Evolutionary conservation across 2,329 filamentous ascomycete genomes (phyloP).

Genomic region (Didymella exigua): DNA sequence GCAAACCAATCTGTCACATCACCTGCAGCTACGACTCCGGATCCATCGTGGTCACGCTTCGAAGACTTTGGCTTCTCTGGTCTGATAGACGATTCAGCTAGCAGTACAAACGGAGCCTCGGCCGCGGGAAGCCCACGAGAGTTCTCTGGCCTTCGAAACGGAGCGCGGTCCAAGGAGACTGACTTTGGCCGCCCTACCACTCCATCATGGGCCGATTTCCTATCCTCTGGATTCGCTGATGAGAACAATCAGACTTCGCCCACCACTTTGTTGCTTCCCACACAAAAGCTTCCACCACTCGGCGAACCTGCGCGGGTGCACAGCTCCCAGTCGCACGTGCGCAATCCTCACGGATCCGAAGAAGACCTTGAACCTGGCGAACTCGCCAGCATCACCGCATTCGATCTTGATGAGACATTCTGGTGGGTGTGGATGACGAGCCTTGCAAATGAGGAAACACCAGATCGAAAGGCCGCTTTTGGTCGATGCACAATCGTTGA

Average conservation of each 20-base stretch:
- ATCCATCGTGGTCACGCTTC: constrained; percentile 96
- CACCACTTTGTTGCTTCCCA: constrained; percentile 78
- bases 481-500: constrained; percentile 92
- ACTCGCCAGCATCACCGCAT: constrained; percentile 84
- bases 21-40: constrained; percentile 59
- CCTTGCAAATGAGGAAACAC: constrained; percentile 86
- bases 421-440: constrained; percentile 99
- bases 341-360: constrained; percentile 69
- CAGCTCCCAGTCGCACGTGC: constrained; percentile 80
- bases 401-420: constrained; percentile 92
- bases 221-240: constrained; percentile 90
- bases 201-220: constrained; percentile 96
- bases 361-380: constrained; percentile 85
- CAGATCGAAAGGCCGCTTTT: constrained; percentile 86
- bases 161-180: constrained; percentile 69
- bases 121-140: constrained; percentile 60
- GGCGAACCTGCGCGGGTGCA: constrained; percentile 69
- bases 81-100: constrained; percentile 69
- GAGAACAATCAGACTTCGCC: constrained; percentile 67
- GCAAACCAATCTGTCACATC: constrained; percentile 79
- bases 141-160: constrained; percentile 73
- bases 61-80: constrained; percentile 91
- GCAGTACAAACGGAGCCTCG: constrained; percentile 36
- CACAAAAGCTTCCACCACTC: constrained; percentile 90
- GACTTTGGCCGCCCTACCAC: constrained; percentile 84